These are phyloP conservation scores for Clathrus columnatus DNA, from an alignment of 768 basidiomycete genomes.

Conservation along the genomic window DNA sequence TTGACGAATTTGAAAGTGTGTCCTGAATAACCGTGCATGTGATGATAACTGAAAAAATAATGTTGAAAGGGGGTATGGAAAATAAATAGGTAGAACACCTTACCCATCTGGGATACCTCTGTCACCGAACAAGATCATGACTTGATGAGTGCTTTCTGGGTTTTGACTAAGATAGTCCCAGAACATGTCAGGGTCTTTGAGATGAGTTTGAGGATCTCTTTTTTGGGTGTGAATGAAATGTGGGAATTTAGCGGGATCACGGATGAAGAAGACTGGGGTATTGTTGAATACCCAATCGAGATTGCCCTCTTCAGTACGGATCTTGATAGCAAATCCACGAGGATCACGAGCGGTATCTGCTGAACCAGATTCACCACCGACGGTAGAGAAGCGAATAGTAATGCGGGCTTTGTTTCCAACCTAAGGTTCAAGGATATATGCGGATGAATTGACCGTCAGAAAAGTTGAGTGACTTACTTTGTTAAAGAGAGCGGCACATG, in stretches of 20 bases:
- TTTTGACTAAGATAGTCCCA: slow-evolving; percentile 88
- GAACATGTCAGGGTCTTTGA: slow-evolving; percentile 82
- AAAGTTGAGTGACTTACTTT: slow-evolving; percentile 16
- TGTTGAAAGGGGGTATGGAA: background rate
- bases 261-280: slow-evolving; percentile 87
- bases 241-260: slow-evolving; percentile 81
- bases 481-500: slow-evolving; percentile 59
- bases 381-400: slow-evolving; percentile 89
- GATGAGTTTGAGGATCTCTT: slow-evolving; percentile 83
- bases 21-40: slow-evolving; percentile 88
- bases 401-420: slow-evolving; percentile 60
- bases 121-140: slow-evolving; percentile 90
- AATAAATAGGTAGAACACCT: slow-evolving; percentile 20
- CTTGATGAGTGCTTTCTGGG: slow-evolving; percentile 83
- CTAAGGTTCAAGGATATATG: slow-evolving; percentile 8
- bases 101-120: slow-evolving; percentile 82
- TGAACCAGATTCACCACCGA: slow-evolving; percentile 80
- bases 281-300: slow-evolving; percentile 91
- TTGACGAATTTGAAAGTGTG: slow-evolving; percentile 89
- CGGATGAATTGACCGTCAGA: background rate
- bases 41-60: slow-evolving; percentile 40
- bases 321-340: slow-evolving; percentile 85
- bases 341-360: slow-evolving; percentile 92
- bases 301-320: slow-evolving; percentile 87
- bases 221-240: slow-evolving; percentile 95